phyloP scores from a whole-genome alignment of 805 yeast genomes.

The Vanderwaltozyma tropicalis region DNA sequence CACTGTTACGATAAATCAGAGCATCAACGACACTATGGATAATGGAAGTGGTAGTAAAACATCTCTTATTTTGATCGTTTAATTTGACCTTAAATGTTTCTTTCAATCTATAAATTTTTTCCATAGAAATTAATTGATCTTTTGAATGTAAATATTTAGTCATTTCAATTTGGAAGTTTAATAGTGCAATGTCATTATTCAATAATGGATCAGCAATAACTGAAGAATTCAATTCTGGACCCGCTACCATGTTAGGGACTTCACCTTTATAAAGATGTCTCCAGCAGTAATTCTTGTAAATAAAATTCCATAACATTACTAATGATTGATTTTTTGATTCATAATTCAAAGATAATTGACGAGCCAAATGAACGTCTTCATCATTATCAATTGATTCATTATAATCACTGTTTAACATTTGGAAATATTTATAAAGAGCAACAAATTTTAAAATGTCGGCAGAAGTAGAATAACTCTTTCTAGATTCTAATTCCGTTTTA shows the following conservation, averaged over 20 bases:
- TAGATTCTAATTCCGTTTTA: conserved; percentile 16
- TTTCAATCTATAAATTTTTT: conserved; percentile 10
- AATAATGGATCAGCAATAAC: conserved; percentile 21
- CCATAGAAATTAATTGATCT: conserved; percentile 15
- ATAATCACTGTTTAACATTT: conserved; percentile 4
- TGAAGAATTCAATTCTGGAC: conserved; percentile 12
- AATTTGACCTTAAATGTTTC: conserved; percentile 13
- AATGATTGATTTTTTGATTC: conserved; percentile 17
- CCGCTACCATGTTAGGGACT: conserved; percentile 15
- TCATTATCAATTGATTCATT: conserved; percentile 15
- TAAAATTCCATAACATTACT: conserved; percentile 23
- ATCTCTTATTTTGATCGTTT: conserved; percentile 16
- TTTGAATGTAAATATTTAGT: conserved; percentile 21
- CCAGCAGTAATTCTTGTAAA: conserved; percentile 22
- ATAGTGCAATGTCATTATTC: conserved; percentile 11
- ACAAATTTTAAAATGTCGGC: conserved; percentile 15
- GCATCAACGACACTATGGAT: conserved; percentile 21
- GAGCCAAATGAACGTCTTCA: conserved; percentile 24
- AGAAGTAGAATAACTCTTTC: conserved; percentile 10
- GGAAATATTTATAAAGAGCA: conserved; percentile 19
- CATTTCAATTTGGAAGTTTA: conserved; percentile 17
- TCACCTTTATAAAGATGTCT: conserved; percentile 24
- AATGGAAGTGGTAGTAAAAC: conserved; percentile 16
- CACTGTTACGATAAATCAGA: conserved; percentile 20
- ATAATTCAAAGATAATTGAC: conserved; percentile 18